Conservation (phyloP, 1,284 basidiomycete genomes). For the Cryptococcus sp. region DNA sequence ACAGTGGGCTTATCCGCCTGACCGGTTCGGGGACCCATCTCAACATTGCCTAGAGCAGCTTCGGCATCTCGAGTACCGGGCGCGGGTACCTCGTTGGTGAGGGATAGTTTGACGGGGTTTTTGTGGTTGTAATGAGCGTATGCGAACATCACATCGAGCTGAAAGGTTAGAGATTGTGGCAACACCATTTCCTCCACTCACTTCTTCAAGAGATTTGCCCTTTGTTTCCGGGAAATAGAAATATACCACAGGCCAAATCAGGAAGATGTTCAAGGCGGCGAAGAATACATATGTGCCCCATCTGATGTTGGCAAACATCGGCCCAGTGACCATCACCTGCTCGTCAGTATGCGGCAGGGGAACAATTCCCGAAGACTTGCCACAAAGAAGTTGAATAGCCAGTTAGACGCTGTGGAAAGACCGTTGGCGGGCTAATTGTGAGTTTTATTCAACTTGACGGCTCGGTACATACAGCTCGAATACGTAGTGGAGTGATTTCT, state of each 20-base stretch:
- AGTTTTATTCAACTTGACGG: background rate
- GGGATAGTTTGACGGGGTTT: conserved; percentile 25
- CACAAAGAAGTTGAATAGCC: conserved; percentile 38
- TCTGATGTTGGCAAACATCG: conserved; percentile 37
- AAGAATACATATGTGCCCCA: conserved; percentile 42
- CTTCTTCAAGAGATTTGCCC: conserved; percentile 28
- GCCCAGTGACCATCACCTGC: conserved; percentile 28
- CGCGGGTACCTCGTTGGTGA: conserved; percentile 20
- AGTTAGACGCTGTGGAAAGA: conserved; percentile 60
- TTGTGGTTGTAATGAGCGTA: conserved; percentile 20
- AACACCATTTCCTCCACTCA: conserved; percentile 5
- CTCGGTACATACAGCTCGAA: conserved; percentile 49
- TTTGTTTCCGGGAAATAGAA: conserved; percentile 26
- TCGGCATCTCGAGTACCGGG: background rate
- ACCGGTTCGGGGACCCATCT: no score
- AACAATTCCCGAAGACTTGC: conserved; percentile 3
- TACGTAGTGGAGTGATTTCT: conserved; percentile 50
- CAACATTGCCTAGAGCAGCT: background rate
- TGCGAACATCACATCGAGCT: conserved; percentile 39
- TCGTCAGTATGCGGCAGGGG: background rate
- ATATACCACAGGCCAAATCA: conserved; percentile 37
- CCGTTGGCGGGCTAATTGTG: conserved; percentile 57
- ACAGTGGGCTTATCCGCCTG: no score
- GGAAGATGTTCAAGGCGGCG: conserved; percentile 32
- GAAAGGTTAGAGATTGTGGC: background rate